Percentiles rank a stretch among this genome's conserved stretches.
Conservation (phyloP, 805 yeast genomes). For the Ogataea philodendri region DNA sequence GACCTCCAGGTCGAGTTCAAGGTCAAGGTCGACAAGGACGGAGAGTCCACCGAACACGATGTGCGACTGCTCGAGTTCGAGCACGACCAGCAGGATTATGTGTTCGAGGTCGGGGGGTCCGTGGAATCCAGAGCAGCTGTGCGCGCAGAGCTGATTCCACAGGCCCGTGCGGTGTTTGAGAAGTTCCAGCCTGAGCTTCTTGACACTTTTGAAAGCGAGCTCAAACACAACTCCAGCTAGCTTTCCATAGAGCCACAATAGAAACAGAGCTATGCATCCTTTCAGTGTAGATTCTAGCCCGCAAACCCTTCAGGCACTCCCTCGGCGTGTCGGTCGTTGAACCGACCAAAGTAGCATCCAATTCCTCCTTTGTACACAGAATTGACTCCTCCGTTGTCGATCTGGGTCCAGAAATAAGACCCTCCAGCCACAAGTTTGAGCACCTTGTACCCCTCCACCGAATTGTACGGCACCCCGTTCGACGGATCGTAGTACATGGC, state of each 20-base stretch:
- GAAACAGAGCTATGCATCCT: no score
- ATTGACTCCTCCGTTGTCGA: constrained; percentile 44
- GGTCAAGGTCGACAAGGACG: constrained; percentile 40
- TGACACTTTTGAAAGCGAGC: constrained; percentile 34
- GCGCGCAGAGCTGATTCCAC: constrained; percentile 51
- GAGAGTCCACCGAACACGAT: constrained; percentile 37
- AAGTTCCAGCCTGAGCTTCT: constrained; percentile 59
- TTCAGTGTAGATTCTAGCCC: no score
- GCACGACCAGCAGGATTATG: constrained; percentile 72
- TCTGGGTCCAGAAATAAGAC: constrained; percentile 52
- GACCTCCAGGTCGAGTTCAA: constrained; percentile 57
- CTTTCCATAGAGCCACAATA: constrained; percentile 2
- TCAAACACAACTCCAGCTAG: constrained; percentile 50
- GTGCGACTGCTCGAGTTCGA: constrained; percentile 63
- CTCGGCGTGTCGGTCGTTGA: constrained; percentile 56
- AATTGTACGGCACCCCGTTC: constrained; percentile 82
- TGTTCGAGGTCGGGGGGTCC: constrained; percentile 43
- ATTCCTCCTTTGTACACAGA: constrained; percentile 34
- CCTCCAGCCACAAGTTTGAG: constrained; percentile 54
- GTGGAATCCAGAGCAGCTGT: constrained; percentile 39
- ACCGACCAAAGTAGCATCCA: constrained; percentile 42
- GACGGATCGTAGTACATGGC: constrained; percentile 87
- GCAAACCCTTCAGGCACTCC: constrained; percentile 86
- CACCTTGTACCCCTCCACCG: constrained; percentile 75
- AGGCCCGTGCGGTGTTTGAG: constrained; percentile 41